Evolutionary conservation across 768 basidiomycete genomes (phyloP).

Genomic region (Naematelia encephala): DNA sequence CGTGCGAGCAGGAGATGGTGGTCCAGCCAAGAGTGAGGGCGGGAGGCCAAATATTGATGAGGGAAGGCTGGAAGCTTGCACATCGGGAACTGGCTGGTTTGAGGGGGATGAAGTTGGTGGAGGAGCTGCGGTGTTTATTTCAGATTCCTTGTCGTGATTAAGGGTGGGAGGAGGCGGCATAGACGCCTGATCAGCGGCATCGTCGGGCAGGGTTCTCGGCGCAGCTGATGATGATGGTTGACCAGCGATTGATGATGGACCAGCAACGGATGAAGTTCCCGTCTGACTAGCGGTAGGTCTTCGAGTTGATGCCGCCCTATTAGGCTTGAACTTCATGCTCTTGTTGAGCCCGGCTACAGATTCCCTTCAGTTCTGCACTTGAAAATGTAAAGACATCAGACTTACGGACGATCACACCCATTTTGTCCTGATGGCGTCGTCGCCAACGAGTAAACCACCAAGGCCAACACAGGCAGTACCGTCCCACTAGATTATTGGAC

Average conservation of each 20-base stretch:
- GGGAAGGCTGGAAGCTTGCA: neutral
- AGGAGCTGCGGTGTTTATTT: neutral
- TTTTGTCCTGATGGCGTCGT: neutral
- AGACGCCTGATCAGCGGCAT: neutral
- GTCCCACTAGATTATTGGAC: no score
- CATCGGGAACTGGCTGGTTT: neutral
- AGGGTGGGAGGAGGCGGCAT: neutral
- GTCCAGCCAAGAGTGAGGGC: neutral
- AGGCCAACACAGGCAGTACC: no score
- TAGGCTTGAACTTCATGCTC: neutral
- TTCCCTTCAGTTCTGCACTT: neutral
- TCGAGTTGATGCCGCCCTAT: neutral
- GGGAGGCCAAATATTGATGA: neutral
- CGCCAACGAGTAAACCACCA: no score
- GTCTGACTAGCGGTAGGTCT: neutral
- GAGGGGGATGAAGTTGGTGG: neutral
- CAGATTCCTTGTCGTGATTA: neutral
- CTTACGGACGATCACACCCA: neutral
- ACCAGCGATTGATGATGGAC: neutral
- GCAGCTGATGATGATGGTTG: neutral
- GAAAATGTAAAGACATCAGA: neutral
- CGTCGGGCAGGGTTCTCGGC: neutral
- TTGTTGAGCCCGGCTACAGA: neutral
- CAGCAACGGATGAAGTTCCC: neutral
- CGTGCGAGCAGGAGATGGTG: neutral